A percentile compares a stretch with the other conserved stretches of the same genome.
phyloP scores from a whole-genome alignment of 345 rosid genomes.

The Hirschfeldia incana region DNA sequence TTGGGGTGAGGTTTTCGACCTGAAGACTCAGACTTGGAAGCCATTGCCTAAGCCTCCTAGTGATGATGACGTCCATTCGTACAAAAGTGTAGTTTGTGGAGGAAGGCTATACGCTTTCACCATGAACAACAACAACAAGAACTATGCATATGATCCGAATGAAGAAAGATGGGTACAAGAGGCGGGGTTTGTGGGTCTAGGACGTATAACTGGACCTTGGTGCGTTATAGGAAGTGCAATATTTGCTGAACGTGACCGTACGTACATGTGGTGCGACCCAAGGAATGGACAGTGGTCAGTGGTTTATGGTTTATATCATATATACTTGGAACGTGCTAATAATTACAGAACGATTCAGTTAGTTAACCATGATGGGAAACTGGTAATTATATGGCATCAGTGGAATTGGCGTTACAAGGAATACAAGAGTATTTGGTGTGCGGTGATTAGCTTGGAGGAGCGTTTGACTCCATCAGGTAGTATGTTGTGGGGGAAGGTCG shows the following conservation, averaged over 20 bases:
- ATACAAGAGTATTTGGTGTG: not conserved
- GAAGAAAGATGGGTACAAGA: not conserved
- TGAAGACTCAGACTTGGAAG: constrained; percentile 14
- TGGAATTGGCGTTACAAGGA: not conserved
- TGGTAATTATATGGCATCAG: not conserved
- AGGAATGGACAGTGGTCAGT: not conserved
- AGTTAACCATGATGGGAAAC: not conserved
- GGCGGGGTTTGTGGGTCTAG: not conserved
- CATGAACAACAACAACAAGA: not conserved
- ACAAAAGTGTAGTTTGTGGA: not conserved
- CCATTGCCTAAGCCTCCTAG: not conserved
- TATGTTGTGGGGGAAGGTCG: not conserved
- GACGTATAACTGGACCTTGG: not conserved
- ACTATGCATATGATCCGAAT: not conserved
- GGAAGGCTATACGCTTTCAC: not conserved
- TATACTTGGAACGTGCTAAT: not conserved
- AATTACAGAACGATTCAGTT: not conserved
- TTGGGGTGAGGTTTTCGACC: constrained; percentile 1
- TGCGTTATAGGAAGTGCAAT: not conserved
- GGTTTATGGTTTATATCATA: not conserved
- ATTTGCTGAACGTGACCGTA: not conserved
- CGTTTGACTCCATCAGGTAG: not conserved
- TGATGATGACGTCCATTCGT: not conserved
- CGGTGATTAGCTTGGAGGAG: not conserved
- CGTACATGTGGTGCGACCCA: not conserved